Evolutionary conservation across 2,329 filamentous ascomycete genomes (phyloP), one percentile per base, ranked within the genome.

Genomic region (Epichloe elymi): DNA sequence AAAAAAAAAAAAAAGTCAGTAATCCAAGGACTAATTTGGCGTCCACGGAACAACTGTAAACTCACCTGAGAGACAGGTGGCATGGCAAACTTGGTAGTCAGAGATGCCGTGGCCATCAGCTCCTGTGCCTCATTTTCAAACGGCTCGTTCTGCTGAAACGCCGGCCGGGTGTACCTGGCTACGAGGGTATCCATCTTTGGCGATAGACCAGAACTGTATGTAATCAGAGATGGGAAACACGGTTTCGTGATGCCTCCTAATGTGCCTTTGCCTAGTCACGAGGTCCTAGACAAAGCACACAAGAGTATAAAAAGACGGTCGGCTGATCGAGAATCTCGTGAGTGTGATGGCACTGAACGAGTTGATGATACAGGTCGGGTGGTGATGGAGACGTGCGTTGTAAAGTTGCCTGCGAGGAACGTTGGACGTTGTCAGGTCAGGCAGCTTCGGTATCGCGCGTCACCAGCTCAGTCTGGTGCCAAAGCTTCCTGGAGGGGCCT

Each of bases 41-140:
- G 26, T 3, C 11, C n/a, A 23, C 17, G 10, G 23, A 17, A 19
- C 12, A 17, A 19, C 12, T 4, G 17, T 14, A 30, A 23, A 49
- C 53, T 44, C 33, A 95, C 89, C 71, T 94, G 86, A 61, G 88
- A 84, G 69, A 97, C 81, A 49, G 93, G 91, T 52, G 93, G 93
- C 71, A 98, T 85, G 62, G 88, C 87, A 72, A 98, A 98, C 72
- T 90, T 94, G 67, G 95, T 81, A 50, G 88, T 91, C 60, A 95
- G 77, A 60, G 83, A 82, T 63, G 88, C 85, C 58, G 81, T 74
- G 60, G 80, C 82, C 65, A 86, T 75, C 61, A 85, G 73, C 63
- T 90, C 84, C 67, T 87, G 78, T 64, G 88, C 78, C 60, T 89
- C 79, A 61, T 85, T 78, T 49, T 78, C 74, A 64, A 83, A 81